Evolutionary conservation across 306 rosid species (phyloP).

Genomic region (Alnus glutinosa): DNA sequence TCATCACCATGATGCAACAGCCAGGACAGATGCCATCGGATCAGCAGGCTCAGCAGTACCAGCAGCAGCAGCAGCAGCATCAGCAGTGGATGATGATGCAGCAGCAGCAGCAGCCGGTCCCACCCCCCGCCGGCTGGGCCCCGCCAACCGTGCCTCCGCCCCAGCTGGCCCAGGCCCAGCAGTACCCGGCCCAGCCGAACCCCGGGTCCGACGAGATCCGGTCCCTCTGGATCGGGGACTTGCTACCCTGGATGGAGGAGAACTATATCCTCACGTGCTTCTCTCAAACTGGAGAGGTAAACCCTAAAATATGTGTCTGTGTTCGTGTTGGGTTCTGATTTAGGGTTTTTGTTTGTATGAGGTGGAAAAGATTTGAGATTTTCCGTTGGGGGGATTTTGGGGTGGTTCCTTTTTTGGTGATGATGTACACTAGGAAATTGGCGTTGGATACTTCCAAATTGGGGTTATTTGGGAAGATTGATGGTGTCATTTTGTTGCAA

Average conservation of each 20-base stretch:
- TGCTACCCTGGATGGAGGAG: slow-evolving; percentile 73
- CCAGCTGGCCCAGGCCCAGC: slow-evolving; percentile 24
- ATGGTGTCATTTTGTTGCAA: neutral
- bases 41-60: slow-evolving; percentile 34
- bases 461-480: neutral
- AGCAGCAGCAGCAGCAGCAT: slow-evolving; percentile 25
- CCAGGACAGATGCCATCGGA: slow-evolving; percentile 34
- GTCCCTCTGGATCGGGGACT: slow-evolving; percentile 74
- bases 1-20: slow-evolving; percentile 44
- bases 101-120: slow-evolving; percentile 21
- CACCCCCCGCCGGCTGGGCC: slow-evolving; percentile 35
- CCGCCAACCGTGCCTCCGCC: slow-evolving; percentile 32
- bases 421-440: neutral
- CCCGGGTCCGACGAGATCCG: slow-evolving; percentile 47
- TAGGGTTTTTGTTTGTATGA: neutral
- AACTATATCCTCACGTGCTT: slow-evolving; percentile 47
- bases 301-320: no score
- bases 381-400: neutral
- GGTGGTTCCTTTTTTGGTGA: neutral
- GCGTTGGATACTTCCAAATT: neutral
- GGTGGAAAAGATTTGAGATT: no score
- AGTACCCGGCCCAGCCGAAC: slow-evolving; percentile 22
- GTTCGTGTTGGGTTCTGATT: neutral
- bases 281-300: slow-evolving; percentile 56
- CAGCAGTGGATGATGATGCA: slow-evolving; percentile 23